Base-by-base conservation (phyloP, 1,139 yeast species). In the Blastobotrys malaysiensis region DNA sequence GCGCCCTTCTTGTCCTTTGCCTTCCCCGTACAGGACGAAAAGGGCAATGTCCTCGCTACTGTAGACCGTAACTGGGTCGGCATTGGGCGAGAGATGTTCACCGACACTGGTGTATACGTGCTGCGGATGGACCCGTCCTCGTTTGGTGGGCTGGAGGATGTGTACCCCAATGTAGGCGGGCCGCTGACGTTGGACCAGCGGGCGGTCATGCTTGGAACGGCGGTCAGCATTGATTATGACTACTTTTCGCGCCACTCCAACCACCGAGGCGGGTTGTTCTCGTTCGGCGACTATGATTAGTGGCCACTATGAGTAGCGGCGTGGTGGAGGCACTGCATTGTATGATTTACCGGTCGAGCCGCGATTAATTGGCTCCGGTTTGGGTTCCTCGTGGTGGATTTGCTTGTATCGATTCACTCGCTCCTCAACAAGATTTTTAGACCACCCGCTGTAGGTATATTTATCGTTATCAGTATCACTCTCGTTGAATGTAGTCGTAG, bases 61-160 rank as follows among this genome's bases (percentile, higher is more conserved):
- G 91, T 93, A 1, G 95, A 89, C 68, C 79, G 98, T 63, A 89
- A 90, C 69, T 93, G 97, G 95, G 96, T 88, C 3, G 99, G 99
- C 0, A 72, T 93, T 43, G 96, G 95, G 1, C 79, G 97, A 64
- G 99, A 93, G 67, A 72, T 91, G 65, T 86, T 91, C 66, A 91
- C 98, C 0, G 98, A 93, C 69, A 87, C 97, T 0, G 98, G 98
- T 59, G 91, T 89, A 1, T 93, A 93, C 69, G 81, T 90, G 11
- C 73, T 93, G 39, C 73, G 96, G 57, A 86, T 89, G 88, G 96
- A 88, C 63, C 86, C 91, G 1, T 75, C 77, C 11, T 75, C 84
- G 61, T 80, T 83, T 63, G 77, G 73, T 16, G 65, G 54, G 7
- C 54, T 57, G 24, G 60, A 57, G 14, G 59, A 59, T 19, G 27